Evolutionary conservation across 306 rosid species (phyloP), one percentile per base, ranked within the genome.

Genomic region (Vigna mungo): DNA sequence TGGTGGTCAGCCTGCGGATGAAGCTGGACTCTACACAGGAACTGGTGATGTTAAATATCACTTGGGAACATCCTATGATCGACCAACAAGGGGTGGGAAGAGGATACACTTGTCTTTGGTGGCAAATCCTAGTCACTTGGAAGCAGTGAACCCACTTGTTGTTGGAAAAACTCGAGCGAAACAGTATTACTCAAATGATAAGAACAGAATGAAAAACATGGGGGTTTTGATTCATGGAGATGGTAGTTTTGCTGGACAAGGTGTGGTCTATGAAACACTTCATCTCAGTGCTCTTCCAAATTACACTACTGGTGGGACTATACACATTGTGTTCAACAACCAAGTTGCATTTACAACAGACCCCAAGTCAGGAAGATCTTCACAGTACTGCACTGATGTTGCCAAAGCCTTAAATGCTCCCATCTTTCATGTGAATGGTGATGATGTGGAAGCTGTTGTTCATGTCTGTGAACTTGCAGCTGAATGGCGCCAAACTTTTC

Each of bases 11-110:
- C 95, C 96, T 15, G 88, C 76, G 30, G 93, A 95, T 53, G 96
- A 89, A 89, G 91, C 80, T 52, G 96, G 96, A 43, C 89, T 90
- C 23, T 95, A 92, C 85, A 92, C 93, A 30, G 98, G 98, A 73
- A 95, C 97, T n/a, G 98, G 98, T 72, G 98, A 95, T 85, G 98
- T 95, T 34, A 92, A 95, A 84, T 92, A 90, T 83, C 98, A 95
- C 83, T 80, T 95, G 83, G 97, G 97, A 65, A 95, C 97, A 54
- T 95, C 97, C 52, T 92, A 90, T 84, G 98, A 95, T 86, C 89
- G 96, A 17, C 97, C 96, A n/a, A 90, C 98, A 16, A 84, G 96
- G 72, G 96, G 96, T 37, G 98, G 97, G 63, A 95, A 88, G 80
- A 91, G 94, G 74, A 86, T 92, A 74, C 97, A 95, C 84, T 80